These are phyloP conservation scores for Neofusicoccum sp. DNA, from an alignment of 2,329 filamentous ascomycete genomes.

Conservation along the genomic window DNA sequence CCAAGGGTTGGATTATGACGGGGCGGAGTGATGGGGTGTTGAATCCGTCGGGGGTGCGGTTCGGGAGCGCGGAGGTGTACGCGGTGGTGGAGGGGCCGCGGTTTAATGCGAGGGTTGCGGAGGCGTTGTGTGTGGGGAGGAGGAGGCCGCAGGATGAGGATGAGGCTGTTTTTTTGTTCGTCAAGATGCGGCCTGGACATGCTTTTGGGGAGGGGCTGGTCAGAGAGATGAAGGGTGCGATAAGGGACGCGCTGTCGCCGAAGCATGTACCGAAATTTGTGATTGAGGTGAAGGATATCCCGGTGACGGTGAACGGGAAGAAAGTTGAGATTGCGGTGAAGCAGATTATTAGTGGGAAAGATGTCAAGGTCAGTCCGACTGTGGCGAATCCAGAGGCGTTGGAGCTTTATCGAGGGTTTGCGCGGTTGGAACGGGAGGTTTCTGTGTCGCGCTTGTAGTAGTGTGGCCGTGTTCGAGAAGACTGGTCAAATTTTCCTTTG, in stretches of 20 bases:
- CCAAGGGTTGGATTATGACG: constrained; percentile 64
- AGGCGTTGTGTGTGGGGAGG: constrained; percentile 80
- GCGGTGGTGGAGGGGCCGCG: constrained; percentile 62
- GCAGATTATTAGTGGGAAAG: constrained; percentile 74
- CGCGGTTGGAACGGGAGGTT: constrained; percentile 57
- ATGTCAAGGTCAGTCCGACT: constrained; percentile 72
- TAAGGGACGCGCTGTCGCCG: constrained; percentile 65
- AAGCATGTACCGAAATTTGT: constrained; percentile 76
- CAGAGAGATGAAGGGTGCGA: constrained; percentile 60
- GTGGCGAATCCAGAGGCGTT: constrained; percentile 73
- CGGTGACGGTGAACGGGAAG: constrained; percentile 80
- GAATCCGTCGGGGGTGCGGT: constrained; percentile 75
- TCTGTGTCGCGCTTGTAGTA: neutral
- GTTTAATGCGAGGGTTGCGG: constrained; percentile 62
- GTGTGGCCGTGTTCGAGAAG: neutral
- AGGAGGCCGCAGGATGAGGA: constrained; percentile 59
- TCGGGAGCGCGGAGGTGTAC: constrained; percentile 80
- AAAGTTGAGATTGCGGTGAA: constrained; percentile 85
- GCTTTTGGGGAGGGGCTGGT: constrained; percentile 57
- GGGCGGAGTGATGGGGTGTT: constrained; percentile 75
- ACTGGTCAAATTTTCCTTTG: no score
- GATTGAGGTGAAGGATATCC: constrained; percentile 78
- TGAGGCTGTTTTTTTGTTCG: constrained; percentile 59
- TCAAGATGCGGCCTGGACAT: constrained; percentile 59
- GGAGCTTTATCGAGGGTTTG: constrained; percentile 77